phyloP scores from a whole-genome alignment of 345 rosid species.

The Heritiera littoralis region DNA sequence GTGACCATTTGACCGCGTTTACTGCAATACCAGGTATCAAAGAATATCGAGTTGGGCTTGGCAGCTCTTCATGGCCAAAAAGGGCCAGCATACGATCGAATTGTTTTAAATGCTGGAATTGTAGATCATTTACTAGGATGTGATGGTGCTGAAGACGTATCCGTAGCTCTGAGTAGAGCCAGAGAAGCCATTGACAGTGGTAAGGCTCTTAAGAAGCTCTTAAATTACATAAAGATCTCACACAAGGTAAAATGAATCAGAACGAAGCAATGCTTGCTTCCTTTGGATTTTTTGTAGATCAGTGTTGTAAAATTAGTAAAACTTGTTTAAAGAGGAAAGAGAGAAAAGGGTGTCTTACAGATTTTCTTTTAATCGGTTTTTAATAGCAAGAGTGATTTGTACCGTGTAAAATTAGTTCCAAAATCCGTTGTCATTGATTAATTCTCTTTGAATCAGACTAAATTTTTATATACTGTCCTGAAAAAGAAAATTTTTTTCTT shows the following conservation, averaged over 20 bases:
- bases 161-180: slow-evolving; percentile 74
- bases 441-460: background rate
- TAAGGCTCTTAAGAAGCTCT: slow-evolving; percentile 21
- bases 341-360: no score
- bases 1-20: background rate
- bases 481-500: no score
- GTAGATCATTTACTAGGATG: slow-evolving; percentile 90
- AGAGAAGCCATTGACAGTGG: slow-evolving; percentile 83
- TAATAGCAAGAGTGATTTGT: background rate
- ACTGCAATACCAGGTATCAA: slow-evolving; percentile 34
- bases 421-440: background rate
- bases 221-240: slow-evolving; percentile 68
- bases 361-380: background rate
- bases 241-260: slow-evolving; percentile 40
- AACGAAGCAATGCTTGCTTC: background rate
- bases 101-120: slow-evolving; percentile 84
- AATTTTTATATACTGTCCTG: background rate
- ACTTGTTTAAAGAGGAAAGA: no score
- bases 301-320: no score
- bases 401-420: background rate
- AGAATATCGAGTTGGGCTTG: slow-evolving; percentile 85
- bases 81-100: slow-evolving; percentile 91
- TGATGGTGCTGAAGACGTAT: slow-evolving; percentile 72
- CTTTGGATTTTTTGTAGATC: background rate
- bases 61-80: slow-evolving; percentile 75